Evolutionary conservation across 2,329 filamentous ascomycete species (phyloP).

Genomic region (Grosmannia huntii): DNA sequence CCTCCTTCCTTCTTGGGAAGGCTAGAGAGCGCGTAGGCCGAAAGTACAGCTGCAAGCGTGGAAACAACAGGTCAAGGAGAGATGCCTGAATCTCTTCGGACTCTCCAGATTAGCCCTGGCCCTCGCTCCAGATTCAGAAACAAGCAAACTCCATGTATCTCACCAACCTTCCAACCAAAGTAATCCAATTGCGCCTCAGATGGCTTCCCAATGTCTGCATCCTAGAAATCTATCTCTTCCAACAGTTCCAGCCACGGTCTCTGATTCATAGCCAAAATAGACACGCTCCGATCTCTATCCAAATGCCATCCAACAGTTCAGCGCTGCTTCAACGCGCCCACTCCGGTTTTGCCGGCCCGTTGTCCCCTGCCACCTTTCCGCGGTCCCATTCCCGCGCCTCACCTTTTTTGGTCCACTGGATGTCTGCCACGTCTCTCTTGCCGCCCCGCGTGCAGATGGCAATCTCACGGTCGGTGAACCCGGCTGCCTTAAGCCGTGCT

Average conservation of each 20-base stretch:
- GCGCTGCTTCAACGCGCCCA: constrained; percentile 7
- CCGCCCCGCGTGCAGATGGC: constrained; percentile 56
- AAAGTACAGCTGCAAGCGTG: background rate
- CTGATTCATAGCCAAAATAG: background rate
- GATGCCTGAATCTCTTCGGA: background rate
- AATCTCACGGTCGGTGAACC: constrained; percentile 64
- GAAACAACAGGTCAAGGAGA: background rate
- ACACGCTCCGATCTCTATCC: background rate
- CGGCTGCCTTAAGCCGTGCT: constrained; percentile 61
- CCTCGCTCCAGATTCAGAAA: too few relatives aligned
- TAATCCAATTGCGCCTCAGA: background rate
- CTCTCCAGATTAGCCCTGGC: background rate
- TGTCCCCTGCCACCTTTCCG: constrained; percentile 27
- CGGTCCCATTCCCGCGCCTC: constrained; percentile 51
- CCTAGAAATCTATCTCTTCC: too few relatives aligned
- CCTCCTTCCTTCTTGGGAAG: background rate
- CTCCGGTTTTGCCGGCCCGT: constrained; percentile 9
- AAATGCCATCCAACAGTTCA: background rate
- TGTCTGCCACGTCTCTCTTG: constrained; percentile 48
- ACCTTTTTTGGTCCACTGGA: constrained; percentile 59
- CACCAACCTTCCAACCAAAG: background rate
- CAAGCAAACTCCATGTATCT: background rate
- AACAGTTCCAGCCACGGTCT: too few relatives aligned
- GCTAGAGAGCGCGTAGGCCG: background rate
- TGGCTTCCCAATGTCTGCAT: background rate